Base-by-base conservation (phyloP, 225 moss, liverwort and hornwort genomes). In the Pseudisothecium myosuroides region DNA sequence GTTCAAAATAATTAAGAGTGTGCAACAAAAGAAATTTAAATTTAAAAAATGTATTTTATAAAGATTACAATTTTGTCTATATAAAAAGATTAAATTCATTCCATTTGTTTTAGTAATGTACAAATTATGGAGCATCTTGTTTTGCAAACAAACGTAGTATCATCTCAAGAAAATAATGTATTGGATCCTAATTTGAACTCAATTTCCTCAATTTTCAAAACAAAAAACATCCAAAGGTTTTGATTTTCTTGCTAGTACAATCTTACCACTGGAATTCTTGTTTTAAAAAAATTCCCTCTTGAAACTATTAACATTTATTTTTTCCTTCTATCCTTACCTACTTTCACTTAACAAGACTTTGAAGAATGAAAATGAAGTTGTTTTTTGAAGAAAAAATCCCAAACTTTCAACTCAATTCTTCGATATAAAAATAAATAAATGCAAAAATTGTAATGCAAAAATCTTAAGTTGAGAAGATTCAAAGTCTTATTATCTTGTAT, bases 231-330 rank as follows among this genome's bases (percentile, higher is more conserved):
- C 21, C 39, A 2, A 9, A n/a, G 7, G 37, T 0, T 21, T 21
- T 6, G 21, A 1, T 67, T n/a, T 8, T 0, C 2, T 19, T 11
- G 6, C 37, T 21, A 67, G 37, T 37, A 67, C 6, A 67, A n/a
- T n/a, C n/a, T n/a, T n/a, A 10, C 18, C 3, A 3, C 6, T 22
- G n/a, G 21, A 10, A n/a, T 12, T n/a, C 2, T 6, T 68, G 12
- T 67, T 0, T 67, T 22, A n/a, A n/a, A n/a, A 12, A 20, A 67
- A 6, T 37, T n/a, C 37, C 6, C 37, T 10, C 2, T 67, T 4
- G n/a, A 16, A 37, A 22, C 34, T 66, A 37, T n/a, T 34, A 21
- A n/a, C 12, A 37, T n/a, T n/a, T 37, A 68, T n/a, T n/a, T 68
- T n/a, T n/a, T 37, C 67, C 21, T 37, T 67, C 37, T 67, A 37